Conservation (phyloP, 306 rosid genomes). For the Casuarina equisetifolia region DNA sequence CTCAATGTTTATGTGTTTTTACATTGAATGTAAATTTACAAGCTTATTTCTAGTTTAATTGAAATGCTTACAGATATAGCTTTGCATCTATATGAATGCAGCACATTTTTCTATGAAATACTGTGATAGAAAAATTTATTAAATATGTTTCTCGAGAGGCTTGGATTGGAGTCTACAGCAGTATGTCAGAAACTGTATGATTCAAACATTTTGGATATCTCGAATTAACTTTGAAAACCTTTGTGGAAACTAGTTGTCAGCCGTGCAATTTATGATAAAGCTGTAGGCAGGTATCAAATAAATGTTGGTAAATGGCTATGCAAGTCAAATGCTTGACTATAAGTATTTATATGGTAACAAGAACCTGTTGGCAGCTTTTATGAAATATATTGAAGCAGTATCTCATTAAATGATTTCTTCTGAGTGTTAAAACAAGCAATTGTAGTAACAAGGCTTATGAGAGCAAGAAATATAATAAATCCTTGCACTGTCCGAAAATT, state of each 20-base stretch:
- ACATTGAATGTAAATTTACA: neutral
- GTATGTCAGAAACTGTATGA: neutral
- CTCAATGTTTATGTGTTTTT: neutral
- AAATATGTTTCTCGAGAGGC: neutral
- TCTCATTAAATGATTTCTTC: neutral
- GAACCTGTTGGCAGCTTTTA: neutral
- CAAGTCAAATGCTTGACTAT: too few species aligned
- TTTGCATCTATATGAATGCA: neutral
- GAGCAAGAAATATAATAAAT: neutral
- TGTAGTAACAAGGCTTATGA: neutral
- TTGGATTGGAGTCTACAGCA: neutral
- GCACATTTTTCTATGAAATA: neutral
- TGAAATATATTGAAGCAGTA: neutral
- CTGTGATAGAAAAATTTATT: neutral
- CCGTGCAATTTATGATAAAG: neutral
- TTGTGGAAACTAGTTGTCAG: neutral
- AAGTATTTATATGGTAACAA: neutral
- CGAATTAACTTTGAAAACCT: neutral
- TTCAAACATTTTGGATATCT: neutral
- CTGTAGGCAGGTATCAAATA: neutral
- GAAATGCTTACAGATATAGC: neutral
- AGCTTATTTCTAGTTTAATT: neutral
- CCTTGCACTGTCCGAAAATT: neutral
- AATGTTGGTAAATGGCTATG: too few species aligned
- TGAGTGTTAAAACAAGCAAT: neutral